phyloP scores from a whole-genome alignment of 1,284 basidiomycete genomes.

The Cryptococcus sp. region DNA sequence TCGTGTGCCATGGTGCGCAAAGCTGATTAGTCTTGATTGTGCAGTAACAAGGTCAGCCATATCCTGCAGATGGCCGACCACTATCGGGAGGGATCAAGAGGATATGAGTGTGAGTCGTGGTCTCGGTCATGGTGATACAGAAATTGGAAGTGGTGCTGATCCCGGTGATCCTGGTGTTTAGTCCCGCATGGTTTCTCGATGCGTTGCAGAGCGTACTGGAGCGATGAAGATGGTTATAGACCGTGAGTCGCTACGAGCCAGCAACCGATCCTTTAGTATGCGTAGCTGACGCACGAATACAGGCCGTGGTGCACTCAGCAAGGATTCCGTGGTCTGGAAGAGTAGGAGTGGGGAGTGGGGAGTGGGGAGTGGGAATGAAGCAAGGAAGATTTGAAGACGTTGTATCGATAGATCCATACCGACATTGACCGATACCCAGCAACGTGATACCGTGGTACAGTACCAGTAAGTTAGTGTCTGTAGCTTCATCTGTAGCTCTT shows the following conservation, averaged over 20 bases:
- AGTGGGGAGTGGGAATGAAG: too few species aligned
- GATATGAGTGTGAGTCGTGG: constrained; percentile 44
- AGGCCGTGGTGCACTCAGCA: constrained; percentile 16
- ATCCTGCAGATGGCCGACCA: constrained; percentile 43
- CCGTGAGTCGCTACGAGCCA: too few species aligned
- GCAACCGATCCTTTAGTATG: not conserved
- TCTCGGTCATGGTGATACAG: constrained; percentile 2
- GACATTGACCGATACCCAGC: too few species aligned
- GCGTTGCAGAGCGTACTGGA: constrained; percentile 48
- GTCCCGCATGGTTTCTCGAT: constrained; percentile 45
- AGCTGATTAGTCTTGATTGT: not conserved
- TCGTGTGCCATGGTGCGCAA: not conserved
- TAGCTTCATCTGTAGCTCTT: too few species aligned
- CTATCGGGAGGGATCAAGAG: constrained; percentile 40
- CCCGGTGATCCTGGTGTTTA: constrained; percentile 5
- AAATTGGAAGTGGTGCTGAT: not conserved
- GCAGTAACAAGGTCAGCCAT: constrained; percentile 41
- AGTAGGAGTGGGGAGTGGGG: not conserved
- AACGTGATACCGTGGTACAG: too few species aligned
- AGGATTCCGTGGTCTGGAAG: constrained; percentile 11
- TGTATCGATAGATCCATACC: too few species aligned
- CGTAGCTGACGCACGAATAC: not conserved
- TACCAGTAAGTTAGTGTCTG: too few species aligned
- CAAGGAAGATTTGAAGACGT: too few species aligned
- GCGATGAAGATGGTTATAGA: constrained; percentile 24